Evolutionary conservation across 164 flowering plant species (phyloP), one percentile per base, ranked within the genome.

Genomic region (Litsea cubeba): DNA sequence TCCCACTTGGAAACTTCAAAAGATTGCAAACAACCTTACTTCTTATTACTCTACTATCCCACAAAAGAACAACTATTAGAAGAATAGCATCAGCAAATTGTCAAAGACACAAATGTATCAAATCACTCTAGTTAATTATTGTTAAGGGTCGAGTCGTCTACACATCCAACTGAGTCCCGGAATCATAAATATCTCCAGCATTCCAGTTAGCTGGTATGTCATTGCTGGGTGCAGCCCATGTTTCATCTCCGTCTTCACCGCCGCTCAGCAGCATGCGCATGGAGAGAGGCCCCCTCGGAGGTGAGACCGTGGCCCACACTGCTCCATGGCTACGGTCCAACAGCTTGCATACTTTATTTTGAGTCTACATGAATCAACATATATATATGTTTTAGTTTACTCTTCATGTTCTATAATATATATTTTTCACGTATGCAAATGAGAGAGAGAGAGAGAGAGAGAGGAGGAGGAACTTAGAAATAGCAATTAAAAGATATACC

Each of bases 311-410:
- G 23, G 97, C 78, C 96, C 96, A 92, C 6, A 92, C 95, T 0
- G 98, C 88, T 60, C 98, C 98, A 80, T 85, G 74, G 57, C 85
- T 88, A 62, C 98, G 70, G 32, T 91, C 93, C 85, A 94, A 69
- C 20, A 94, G 82, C 88, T 94, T 92, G 87, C 98, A 92, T 3
- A 28, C 80, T 58, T 81, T 80, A 65, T 83, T 92, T 62, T 82
- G 69, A 60, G 93, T 88, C 98, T 94, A 88, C 72, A 81, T 1
- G 72, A 12, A 62, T 54, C 11, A 50, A 71, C n/a, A 40, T 40
- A 40, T 8, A 35, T 5, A 40, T 40, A 7, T 40, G 46, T 40
- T 63, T 25, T 23, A 63, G 11, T 63, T 25, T 25, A 11, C 15
- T 12, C 28, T 10, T 23, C 22, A 3, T 63, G 15, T 10, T 23